Conservation (phyloP, 768 basidiomycete genomes). For the Termitomyces sp. region DNA sequence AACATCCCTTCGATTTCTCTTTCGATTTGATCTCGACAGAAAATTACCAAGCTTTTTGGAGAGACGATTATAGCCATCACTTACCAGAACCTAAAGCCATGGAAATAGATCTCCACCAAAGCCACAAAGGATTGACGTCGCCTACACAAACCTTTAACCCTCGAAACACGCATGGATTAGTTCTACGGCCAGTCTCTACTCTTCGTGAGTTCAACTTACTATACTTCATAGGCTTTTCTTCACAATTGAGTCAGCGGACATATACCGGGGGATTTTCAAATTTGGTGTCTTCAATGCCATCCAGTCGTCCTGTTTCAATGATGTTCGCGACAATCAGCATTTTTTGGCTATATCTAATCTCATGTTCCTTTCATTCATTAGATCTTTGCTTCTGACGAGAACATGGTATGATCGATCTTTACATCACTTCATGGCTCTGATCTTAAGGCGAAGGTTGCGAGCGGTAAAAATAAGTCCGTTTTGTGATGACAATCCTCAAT, state of each 20-base stretch:
- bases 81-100: background rate
- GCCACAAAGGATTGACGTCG: background rate
- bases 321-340: slow-evolving; percentile 36
- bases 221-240: background rate
- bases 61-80: background rate
- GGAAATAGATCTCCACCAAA: background rate
- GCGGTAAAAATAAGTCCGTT: slow-evolving; percentile 36
- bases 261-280: slow-evolving; percentile 76
- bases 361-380: slow-evolving; percentile 16
- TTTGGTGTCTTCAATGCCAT: slow-evolving; percentile 90
- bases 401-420: slow-evolving; percentile 43
- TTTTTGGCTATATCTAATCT: background rate
- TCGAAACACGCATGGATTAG: slow-evolving; percentile 38
- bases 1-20: background rate
- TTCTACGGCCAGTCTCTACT: slow-evolving; percentile 64
- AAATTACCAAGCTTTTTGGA: background rate
- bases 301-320: slow-evolving; percentile 78
- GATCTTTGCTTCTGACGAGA: slow-evolving; percentile 55
- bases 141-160: slow-evolving; percentile 15
- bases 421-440: background rate
- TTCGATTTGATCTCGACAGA: background rate
- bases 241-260: slow-evolving; percentile 52
- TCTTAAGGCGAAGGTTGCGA: slow-evolving; percentile 50
- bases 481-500: background rate
- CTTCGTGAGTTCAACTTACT: slow-evolving; percentile 45